A percentile compares a stretch with the other conserved stretches of the same genome.
Evolutionary conservation across 805 yeast species (phyloP).

Genomic region (Helenozyma baotianmanensis): DNA sequence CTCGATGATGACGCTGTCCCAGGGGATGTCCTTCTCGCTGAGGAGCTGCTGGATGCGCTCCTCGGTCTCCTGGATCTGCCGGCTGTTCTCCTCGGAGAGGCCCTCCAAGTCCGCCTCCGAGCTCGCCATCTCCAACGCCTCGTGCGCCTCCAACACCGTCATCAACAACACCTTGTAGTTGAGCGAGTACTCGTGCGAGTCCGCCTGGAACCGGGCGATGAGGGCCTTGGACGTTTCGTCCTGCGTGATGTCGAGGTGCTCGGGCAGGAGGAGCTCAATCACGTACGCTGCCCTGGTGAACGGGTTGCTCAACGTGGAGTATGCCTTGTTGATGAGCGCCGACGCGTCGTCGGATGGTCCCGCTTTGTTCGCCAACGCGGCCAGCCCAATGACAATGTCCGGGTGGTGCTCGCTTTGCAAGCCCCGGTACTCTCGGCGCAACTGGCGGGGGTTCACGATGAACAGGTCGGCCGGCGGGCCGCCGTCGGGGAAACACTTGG

Average conservation of each 20-base stretch:
- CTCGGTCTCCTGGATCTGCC: constrained; percentile 47
- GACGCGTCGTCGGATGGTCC: constrained; percentile 29
- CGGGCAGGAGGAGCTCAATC: constrained; percentile 33
- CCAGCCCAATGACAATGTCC: constrained; percentile 46
- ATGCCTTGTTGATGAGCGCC: constrained; percentile 66
- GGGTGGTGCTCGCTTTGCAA: constrained; percentile 82
- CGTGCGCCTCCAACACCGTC: constrained; percentile 82
- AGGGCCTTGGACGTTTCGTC: constrained; percentile 49
- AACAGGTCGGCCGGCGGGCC: constrained; percentile 63
- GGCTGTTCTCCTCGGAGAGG: constrained; percentile 52
- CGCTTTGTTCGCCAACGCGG: constrained; percentile 14
- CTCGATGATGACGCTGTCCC: constrained; percentile 56
- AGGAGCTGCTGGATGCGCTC: constrained; percentile 44
- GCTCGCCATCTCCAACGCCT: constrained; percentile 64
- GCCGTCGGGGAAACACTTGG: constrained; percentile 63
- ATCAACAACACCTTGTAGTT: constrained; percentile 56
- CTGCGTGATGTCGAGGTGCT: constrained; percentile 46
- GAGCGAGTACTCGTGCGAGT: constrained; percentile 26
- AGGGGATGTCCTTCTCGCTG: constrained; percentile 33
- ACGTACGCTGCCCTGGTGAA: constrained; percentile 48
- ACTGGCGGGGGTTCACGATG: constrained; percentile 45
- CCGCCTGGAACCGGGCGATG: constrained; percentile 37
- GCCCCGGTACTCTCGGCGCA: constrained; percentile 70
- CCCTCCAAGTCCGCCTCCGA: constrained; percentile 52
- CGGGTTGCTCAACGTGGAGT: constrained; percentile 66